phyloP scores from a whole-genome alignment of 495 filamentous ascomycete genomes.

The Daldinia vernicosa region DNA sequence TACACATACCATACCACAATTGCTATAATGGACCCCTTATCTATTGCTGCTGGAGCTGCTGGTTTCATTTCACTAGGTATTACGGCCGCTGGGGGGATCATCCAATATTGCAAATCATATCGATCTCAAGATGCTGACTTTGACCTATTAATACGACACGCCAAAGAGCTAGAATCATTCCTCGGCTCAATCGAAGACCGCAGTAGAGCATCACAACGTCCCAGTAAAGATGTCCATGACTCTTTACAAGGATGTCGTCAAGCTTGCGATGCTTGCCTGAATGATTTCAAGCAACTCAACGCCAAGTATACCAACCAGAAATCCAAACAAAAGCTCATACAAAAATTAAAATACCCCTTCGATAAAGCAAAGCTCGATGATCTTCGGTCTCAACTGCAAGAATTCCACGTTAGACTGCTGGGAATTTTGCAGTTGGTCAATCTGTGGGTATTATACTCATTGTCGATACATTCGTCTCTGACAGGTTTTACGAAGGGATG shows the following conservation, averaged over 20 bases:
- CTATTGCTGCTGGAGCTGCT: conserved; percentile 5
- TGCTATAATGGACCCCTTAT: conserved; percentile 10
- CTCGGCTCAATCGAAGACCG: neutral
- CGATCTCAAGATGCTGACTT: conserved; percentile 19
- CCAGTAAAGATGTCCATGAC: neutral
- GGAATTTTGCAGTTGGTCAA: conserved; percentile 12
- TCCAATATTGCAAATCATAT: conserved; percentile 17
- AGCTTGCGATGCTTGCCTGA: conserved; percentile 19
- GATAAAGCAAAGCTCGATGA: conserved; percentile 17
- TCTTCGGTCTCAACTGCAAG: conserved; percentile 10
- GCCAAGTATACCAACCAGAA: conserved; percentile 6
- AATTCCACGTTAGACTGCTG: conserved; percentile 4
- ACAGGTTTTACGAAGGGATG: conserved; percentile 12
- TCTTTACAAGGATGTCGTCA: conserved; percentile 13
- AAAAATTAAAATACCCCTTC: conserved; percentile 18
- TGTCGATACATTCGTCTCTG: neutral
- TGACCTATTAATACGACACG: conserved; percentile 8
- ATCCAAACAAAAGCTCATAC: neutral
- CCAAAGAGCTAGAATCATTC: conserved; percentile 19
- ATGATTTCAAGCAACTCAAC: conserved; percentile 14
- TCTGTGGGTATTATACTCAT: conserved; percentile 2
- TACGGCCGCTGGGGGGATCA: conserved; percentile 11
- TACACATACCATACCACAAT: neutral
- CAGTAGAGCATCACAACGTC: neutral
- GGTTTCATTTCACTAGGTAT: conserved; percentile 26